phyloP scores from a whole-genome alignment of 2,329 filamentous ascomycete species.

The Xylariaceae sp. region DNA sequence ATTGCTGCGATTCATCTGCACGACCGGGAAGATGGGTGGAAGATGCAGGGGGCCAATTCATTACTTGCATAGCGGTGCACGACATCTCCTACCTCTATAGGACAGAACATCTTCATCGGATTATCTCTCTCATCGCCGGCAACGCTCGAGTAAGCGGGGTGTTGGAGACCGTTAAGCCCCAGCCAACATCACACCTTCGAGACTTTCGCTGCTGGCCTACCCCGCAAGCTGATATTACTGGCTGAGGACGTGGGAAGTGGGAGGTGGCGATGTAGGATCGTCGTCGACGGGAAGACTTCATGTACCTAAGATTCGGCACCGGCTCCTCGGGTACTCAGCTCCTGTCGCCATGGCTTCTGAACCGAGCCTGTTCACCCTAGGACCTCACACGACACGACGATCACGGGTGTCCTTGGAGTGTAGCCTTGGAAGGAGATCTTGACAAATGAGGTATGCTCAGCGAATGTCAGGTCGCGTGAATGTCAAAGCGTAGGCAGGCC shows the following conservation, averaged over 20 bases:
- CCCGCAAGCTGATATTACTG: conserved; percentile 8
- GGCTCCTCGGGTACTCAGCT: conserved; percentile 4
- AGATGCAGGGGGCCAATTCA: conserved; percentile 11
- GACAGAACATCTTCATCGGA: conserved; percentile 4
- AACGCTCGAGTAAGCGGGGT: conserved; percentile 13
- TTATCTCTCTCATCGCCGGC: background rate
- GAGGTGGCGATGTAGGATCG: background rate
- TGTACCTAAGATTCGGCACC: conserved; percentile 14
- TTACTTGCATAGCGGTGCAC: conserved; percentile 16
- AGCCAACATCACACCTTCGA: conserved; percentile 7
- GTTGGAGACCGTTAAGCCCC: background rate
- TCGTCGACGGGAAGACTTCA: conserved; percentile 11
- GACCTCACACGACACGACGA: background rate
- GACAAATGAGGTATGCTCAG: background rate
- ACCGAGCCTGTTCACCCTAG: background rate
- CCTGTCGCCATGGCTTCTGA: background rate
- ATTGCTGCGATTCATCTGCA: conserved; percentile 6
- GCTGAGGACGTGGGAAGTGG: background rate
- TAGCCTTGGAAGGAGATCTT: background rate
- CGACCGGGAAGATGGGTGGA: conserved; percentile 13
- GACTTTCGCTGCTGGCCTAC: conserved; percentile 6
- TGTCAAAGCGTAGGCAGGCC: background rate
- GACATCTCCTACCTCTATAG: conserved; percentile 5
- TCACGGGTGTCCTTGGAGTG: background rate
- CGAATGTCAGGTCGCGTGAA: background rate